Conservation (phyloP, 768 basidiomycete genomes). For the Punctularia strigosozonata region DNA sequence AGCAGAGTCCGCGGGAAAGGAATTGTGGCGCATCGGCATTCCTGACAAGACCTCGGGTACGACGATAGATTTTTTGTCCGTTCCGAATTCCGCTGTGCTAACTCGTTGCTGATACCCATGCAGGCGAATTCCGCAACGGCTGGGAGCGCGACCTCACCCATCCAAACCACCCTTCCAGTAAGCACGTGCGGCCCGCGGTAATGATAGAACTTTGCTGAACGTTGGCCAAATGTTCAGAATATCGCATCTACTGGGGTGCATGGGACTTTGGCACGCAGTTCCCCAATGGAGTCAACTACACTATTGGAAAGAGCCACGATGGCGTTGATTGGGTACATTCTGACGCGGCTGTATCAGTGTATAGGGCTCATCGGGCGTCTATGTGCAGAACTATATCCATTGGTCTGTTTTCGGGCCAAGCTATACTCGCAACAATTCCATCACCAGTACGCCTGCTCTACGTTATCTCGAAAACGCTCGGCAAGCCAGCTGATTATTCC, state of each 20-base stretch:
- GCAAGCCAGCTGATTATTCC: too few relatives aligned
- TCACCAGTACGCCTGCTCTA: conserved; percentile 14
- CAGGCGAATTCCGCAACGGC: conserved; percentile 16
- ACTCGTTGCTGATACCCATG: too few relatives aligned
- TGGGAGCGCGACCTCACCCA: conserved; percentile 12
- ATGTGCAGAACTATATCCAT: conserved; percentile 16
- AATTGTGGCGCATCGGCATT: conserved; percentile 16
- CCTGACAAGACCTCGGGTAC: conserved; percentile 12
- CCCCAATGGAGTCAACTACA: conserved; percentile 18
- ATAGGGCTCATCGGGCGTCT: neutral
- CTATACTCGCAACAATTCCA: conserved; percentile 11
- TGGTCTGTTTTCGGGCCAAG: conserved; percentile 18
- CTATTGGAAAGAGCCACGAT: conserved; percentile 13
- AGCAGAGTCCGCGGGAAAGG: conserved; percentile 12
- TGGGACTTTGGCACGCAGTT: conserved; percentile 19
- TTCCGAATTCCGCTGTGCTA: neutral
- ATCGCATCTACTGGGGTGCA: conserved; percentile 16
- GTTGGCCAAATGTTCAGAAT: conserved; percentile 5
- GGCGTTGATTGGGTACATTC: conserved; percentile 11
- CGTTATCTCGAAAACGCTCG: too few relatives aligned
- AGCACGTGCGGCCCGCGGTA: too few relatives aligned
- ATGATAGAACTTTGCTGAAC: neutral
- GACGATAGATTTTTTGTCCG: neutral
- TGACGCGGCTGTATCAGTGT: neutral
- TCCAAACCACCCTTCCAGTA: conserved; percentile 10